A percentile compares a stretch with the other conserved stretches of the same genome.
These are phyloP conservation scores for Phytophthora agathidicida DNA, from an alignment of 352 stramenopile genomes.

Conservation along the genomic window DNA sequence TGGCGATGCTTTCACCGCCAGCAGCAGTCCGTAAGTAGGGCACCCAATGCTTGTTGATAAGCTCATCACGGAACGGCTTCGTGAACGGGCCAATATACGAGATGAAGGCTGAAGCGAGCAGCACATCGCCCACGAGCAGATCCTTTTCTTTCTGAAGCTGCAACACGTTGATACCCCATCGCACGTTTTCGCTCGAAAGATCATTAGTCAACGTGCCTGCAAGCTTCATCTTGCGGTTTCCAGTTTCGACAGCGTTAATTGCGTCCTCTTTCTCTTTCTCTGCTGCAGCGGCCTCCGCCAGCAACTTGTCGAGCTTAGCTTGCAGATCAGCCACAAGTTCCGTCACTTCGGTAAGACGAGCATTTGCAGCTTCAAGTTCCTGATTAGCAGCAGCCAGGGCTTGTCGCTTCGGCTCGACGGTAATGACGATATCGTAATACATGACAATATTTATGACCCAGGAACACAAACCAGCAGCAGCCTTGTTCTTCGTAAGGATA, in stretches of 20 bases:
- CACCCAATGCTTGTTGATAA: conserved; percentile 94
- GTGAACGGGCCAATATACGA: conserved; percentile 96
- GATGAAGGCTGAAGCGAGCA: conserved; percentile 95
- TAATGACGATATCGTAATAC: conserved; percentile 97
- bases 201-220: conserved; percentile 95
- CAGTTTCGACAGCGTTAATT: conserved; percentile 91
- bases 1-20: conserved; percentile 87
- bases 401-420: conserved; percentile 94
- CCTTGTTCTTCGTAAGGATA: conserved; percentile 95
- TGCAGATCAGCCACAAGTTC: conserved; percentile 93
- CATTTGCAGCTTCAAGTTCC: conserved; percentile 92
- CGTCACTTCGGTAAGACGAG: conserved; percentile 87
- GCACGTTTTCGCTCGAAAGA: conserved; percentile 95
- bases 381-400: conserved; percentile 91
- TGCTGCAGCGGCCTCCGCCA: conserved; percentile 89
- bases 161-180: conserved; percentile 94
- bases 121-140: conserved; percentile 93
- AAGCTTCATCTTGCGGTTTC: conserved; percentile 95
- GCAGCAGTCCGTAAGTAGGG: conserved; percentile 90
- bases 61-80: conserved; percentile 93
- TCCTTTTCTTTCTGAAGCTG: conserved; percentile 93
- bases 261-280: conserved; percentile 95
- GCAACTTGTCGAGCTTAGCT: conserved; percentile 92
- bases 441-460: conserved; percentile 97
- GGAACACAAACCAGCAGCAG: conserved; percentile 92